Percentiles rank a stretch among this genome's conserved stretches.
These are phyloP conservation scores for Fusarium pilosicola DNA, from an alignment of 2,329 filamentous ascomycete species.

Conservation along the genomic window DNA sequence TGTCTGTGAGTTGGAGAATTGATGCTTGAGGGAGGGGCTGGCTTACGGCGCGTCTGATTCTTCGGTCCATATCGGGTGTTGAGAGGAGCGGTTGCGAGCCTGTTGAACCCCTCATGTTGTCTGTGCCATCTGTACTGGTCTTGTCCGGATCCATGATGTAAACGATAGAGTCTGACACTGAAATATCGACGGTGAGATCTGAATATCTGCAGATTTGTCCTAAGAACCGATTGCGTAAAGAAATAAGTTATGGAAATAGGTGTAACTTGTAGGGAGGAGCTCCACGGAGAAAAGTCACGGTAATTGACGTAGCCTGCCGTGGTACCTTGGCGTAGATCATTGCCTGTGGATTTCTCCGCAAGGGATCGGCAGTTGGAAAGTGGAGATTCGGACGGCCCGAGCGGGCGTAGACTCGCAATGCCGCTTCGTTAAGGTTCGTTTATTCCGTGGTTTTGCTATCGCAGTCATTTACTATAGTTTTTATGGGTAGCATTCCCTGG, in stretches of 20 bases:
- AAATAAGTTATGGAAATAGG: background rate
- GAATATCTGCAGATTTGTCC: accelerated
- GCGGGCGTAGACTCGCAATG: background rate
- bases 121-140: background rate
- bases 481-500: accelerated
- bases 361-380: background rate
- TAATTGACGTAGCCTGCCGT: background rate
- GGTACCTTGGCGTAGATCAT: background rate
- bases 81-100: background rate
- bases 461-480: background rate
- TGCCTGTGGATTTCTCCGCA: background rate
- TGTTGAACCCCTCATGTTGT: background rate
- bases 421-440: background rate
- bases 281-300: background rate
- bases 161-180: too few species aligned
- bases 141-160: background rate
- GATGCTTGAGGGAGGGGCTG: accelerated
- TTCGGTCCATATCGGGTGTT: background rate
- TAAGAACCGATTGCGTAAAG: background rate
- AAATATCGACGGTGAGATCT: too few species aligned
- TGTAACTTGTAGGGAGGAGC: background rate
- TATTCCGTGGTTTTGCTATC: background rate
- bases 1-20: accelerated
- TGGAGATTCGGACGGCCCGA: background rate
- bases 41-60: background rate